Percentiles rank a stretch among this genome's conserved stretches.
Evolutionary conservation across 2,329 filamentous ascomycete species (phyloP).

Genomic region (Acrocalymma vagum): DNA sequence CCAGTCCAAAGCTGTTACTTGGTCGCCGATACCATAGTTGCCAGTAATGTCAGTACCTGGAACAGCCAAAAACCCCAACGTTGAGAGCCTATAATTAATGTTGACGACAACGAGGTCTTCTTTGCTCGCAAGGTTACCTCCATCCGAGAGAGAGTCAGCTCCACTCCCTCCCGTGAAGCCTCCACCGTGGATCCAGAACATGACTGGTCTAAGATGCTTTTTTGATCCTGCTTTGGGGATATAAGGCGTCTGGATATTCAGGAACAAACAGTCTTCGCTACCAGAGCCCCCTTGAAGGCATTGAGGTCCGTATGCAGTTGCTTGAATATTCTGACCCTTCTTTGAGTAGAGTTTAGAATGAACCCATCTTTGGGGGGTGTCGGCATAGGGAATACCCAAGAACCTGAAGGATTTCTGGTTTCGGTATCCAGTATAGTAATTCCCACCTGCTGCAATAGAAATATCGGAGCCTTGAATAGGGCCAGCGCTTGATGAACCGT

Average conservation of each 20-base stretch:
- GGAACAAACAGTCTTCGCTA: constrained; percentile 58
- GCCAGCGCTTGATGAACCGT: constrained; percentile 34
- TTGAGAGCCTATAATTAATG: constrained; percentile 68
- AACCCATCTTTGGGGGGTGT: constrained; percentile 52
- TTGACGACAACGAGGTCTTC: constrained; percentile 67
- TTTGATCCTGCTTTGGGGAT: constrained; percentile 49
- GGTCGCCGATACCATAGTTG: constrained; percentile 63
- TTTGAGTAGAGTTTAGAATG: constrained; percentile 58
- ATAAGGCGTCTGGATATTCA: constrained; percentile 58
- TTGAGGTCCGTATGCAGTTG: constrained; percentile 55
- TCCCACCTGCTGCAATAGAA: constrained; percentile 51
- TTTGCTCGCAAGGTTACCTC: constrained; percentile 65
- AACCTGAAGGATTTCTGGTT: constrained; percentile 61
- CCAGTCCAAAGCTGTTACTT: constrained; percentile 60
- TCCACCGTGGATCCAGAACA: constrained; percentile 65
- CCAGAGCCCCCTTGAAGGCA: constrained; percentile 53
- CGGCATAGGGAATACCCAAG: constrained; percentile 57
- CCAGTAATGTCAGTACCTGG: constrained; percentile 64
- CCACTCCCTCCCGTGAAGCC: constrained; percentile 62
- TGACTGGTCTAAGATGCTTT: constrained; percentile 54
- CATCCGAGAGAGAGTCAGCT: constrained; percentile 52
- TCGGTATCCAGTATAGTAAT: constrained; percentile 59
- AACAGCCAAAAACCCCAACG: constrained; percentile 67
- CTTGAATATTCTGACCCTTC: constrained; percentile 55
- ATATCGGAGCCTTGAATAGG: constrained; percentile 42